Evolutionary conservation across 306 rosid species (phyloP).

Genomic region (Arachis hypogaea): DNA sequence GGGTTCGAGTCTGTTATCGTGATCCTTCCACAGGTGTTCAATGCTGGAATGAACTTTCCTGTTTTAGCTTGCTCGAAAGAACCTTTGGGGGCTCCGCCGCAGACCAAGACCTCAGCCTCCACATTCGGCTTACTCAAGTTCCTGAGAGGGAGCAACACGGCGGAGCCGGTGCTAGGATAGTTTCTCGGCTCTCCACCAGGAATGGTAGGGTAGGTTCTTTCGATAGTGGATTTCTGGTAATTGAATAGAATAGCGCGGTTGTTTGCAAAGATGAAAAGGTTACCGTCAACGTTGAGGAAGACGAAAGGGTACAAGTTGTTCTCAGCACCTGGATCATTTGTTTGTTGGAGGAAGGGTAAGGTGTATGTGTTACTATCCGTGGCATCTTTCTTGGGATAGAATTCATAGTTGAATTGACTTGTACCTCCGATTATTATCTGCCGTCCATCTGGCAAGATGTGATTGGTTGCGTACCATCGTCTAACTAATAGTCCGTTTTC

Average conservation of each 20-base stretch:
- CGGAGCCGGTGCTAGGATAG: slow-evolving; percentile 79
- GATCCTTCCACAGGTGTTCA: slow-evolving; percentile 60
- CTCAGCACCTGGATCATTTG: slow-evolving; percentile 43
- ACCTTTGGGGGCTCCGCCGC: slow-evolving; percentile 77
- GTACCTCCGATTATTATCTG: slow-evolving; percentile 65
- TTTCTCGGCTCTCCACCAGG: slow-evolving; percentile 71
- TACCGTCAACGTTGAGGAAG: slow-evolving; percentile 61
- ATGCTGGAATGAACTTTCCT: slow-evolving; percentile 32
- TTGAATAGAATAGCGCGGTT: slow-evolving; percentile 57
- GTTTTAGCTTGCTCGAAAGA: slow-evolving; percentile 4
- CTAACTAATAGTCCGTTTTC: slow-evolving; percentile 17
- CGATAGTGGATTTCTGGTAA: slow-evolving; percentile 37
- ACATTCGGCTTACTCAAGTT: slow-evolving; percentile 34
- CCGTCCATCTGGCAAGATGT: slow-evolving; percentile 62
- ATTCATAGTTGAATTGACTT: slow-evolving; percentile 59
- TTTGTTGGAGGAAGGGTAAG: slow-evolving; percentile 50
- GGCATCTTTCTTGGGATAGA: slow-evolving; percentile 45
- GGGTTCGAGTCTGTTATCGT: slow-evolving; percentile 63
- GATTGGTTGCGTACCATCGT: slow-evolving; percentile 71
- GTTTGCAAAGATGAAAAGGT: slow-evolving; percentile 66
- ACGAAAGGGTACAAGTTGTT: slow-evolving; percentile 77
- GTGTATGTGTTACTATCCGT: background rate
- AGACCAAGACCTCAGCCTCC: slow-evolving; percentile 66
- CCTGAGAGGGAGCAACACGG: slow-evolving; percentile 62
- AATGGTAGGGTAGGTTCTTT: slow-evolving; percentile 52